Percentiles rank a stretch among this genome's conserved stretches.
These are phyloP conservation scores for Ophiostoma pallidulum DNA, from an alignment of 2,329 filamentous ascomycete genomes.

Conservation along the genomic window DNA sequence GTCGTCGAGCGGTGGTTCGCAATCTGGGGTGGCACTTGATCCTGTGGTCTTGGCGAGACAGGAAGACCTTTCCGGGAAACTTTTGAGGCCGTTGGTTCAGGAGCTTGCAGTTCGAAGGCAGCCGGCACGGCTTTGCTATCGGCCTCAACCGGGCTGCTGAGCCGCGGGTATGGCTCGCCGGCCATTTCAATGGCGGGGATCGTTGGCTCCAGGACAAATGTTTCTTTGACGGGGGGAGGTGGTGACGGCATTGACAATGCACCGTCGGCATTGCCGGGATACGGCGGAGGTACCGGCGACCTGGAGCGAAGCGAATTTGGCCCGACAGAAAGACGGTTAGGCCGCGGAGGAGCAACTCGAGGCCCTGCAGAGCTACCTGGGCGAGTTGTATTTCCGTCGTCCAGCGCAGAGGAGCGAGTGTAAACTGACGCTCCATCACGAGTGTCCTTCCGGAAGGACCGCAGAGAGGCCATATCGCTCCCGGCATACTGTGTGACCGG, in stretches of 20 bases:
- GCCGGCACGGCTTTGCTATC: constrained; percentile 21
- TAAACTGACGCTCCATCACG: constrained; percentile 38
- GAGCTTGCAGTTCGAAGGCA: constrained; percentile 27
- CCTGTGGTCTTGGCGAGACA: constrained; percentile 9
- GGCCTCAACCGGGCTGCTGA: constrained; percentile 14
- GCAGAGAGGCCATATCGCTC: constrained; percentile 47
- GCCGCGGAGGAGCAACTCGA: constrained; percentile 21
- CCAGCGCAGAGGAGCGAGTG: constrained; percentile 29
- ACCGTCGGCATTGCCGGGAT: constrained; percentile 5
- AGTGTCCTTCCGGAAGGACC: constrained; percentile 36
- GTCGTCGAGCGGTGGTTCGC: constrained; percentile 12
- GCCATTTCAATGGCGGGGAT: constrained; percentile 31
- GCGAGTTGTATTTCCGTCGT: neutral
- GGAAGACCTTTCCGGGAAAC: constrained; percentile 18
- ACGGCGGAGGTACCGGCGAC: constrained; percentile 28
- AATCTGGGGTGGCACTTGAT: neutral
- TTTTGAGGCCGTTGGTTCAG: constrained; percentile 26
- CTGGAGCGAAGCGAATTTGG: constrained; percentile 37
- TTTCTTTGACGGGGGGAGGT: constrained; percentile 11
- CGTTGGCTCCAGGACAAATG: constrained; percentile 22
- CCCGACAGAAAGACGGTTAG: constrained; percentile 26
- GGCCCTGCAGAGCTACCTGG: constrained; percentile 20
- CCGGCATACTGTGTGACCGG: constrained; percentile 47
- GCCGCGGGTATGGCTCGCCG: neutral
- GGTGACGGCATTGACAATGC: constrained; percentile 7